Conservation (phyloP, 208 protist genomes). For the Blastocrithidia nonstop region DNA sequence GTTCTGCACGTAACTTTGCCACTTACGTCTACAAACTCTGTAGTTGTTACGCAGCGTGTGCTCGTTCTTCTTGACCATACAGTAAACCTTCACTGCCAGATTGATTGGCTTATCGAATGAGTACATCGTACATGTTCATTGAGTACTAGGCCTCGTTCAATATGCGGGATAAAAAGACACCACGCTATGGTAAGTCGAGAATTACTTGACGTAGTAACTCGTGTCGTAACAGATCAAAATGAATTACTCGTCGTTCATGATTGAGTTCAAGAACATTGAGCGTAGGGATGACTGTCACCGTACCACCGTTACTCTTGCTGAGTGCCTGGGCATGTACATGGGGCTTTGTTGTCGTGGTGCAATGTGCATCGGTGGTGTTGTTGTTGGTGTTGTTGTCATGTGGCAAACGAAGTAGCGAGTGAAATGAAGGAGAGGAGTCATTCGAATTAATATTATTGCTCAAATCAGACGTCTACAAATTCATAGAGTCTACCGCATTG, state of each 20-base stretch:
- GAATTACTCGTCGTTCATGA: constrained; percentile 19
- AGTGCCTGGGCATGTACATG: constrained; percentile 5
- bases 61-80: constrained; percentile 12
- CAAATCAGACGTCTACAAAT: no score
- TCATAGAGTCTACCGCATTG: no score
- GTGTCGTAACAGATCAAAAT: constrained; percentile 19
- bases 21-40: constrained; percentile 11
- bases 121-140: constrained; percentile 11
- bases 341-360: constrained; percentile 1
- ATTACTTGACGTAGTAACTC: constrained; percentile 42
- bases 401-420: no score
- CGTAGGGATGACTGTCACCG: constrained; percentile 22
- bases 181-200: constrained; percentile 48
- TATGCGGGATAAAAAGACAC: constrained; percentile 28
- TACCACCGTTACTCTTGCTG: constrained; percentile 15
- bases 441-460: no score
- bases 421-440: no score
- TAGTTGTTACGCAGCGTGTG: background rate
- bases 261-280: constrained; percentile 30
- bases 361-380: no score
- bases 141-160: constrained; percentile 33
- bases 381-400: no score
- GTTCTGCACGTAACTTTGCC: constrained; percentile 9
- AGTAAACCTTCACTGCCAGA: constrained; percentile 9
- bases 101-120: constrained; percentile 10